Conservation (phyloP, 2,329 filamentous ascomycete genomes). For the Pseudogymnoascus sp. region DNA sequence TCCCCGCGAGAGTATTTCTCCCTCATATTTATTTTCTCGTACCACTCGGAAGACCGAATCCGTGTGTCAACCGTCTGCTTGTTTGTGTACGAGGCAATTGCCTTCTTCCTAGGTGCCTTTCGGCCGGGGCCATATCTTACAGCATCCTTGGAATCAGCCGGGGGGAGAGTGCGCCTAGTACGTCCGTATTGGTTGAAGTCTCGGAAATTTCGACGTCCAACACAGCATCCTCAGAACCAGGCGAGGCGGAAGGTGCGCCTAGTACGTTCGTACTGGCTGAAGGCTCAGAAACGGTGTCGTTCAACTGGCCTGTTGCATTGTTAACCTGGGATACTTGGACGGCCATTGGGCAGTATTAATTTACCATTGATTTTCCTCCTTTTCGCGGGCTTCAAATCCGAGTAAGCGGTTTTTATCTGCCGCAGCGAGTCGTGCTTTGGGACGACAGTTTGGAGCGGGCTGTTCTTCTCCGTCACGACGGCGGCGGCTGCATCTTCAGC, state of each 20-base stretch:
- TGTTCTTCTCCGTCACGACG: background rate
- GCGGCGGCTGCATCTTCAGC: background rate
- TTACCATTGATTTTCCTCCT: background rate
- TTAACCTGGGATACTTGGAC: background rate
- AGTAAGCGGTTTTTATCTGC: background rate
- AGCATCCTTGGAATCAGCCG: background rate
- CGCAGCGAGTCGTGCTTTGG: background rate
- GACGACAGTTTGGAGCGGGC: background rate
- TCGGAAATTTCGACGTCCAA: background rate
- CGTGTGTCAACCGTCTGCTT: constrained; percentile 10
- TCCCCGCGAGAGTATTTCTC: constrained; percentile 11
- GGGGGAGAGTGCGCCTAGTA: background rate
- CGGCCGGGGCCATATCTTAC: constrained; percentile 9
- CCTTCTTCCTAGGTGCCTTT: constrained; percentile 6
- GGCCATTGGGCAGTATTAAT: background rate
- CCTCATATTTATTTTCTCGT: constrained; percentile 10
- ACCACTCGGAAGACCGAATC: constrained; percentile 13
- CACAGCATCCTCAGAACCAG: background rate
- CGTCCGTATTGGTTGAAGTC: background rate
- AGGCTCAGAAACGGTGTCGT: background rate
- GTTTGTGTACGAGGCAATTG: constrained; percentile 2
- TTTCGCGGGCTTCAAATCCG: background rate
- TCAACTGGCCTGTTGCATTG: background rate
- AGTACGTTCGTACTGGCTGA: background rate
- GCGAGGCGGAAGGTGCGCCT: background rate